Conservation (phyloP, 2,329 filamentous ascomycete genomes). For the Tolypocladium nubicola region DNA sequence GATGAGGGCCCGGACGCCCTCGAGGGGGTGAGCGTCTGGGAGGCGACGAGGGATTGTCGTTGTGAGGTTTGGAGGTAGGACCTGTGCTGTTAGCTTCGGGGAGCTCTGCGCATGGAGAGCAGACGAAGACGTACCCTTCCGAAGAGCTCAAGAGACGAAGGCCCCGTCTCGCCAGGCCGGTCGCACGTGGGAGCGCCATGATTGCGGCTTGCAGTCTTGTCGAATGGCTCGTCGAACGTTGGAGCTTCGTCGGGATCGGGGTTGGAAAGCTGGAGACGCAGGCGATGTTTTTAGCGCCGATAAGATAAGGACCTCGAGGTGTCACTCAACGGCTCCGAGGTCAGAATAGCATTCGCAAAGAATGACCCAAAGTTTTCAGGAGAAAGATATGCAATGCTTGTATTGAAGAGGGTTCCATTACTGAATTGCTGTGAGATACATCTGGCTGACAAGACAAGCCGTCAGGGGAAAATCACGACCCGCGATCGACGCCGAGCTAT, state of each 20-base stretch:
- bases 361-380: no score
- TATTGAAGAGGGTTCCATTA: no score
- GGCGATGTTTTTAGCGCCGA: background rate
- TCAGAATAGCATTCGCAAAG: background rate
- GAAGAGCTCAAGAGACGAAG: conserved; percentile 12
- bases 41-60: background rate
- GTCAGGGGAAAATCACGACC: no score
- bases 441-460: no score
- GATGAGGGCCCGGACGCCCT: background rate
- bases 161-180: conserved; percentile 7
- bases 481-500: no score
- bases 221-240: background rate
- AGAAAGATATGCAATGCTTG: no score
- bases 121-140: conserved; percentile 9
- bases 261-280: background rate
- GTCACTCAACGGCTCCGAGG: background rate
- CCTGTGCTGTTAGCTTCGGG: background rate
- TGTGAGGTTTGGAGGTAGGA: background rate
- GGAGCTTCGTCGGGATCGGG: background rate
- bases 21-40: conserved; percentile 1
- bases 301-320: background rate
- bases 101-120: no score
- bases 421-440: no score
- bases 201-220: background rate
- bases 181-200: conserved; percentile 1